These are phyloP conservation scores for Penstemon barbatus DNA, from an alignment of 257 asterid species.

Conservation along the genomic window DNA sequence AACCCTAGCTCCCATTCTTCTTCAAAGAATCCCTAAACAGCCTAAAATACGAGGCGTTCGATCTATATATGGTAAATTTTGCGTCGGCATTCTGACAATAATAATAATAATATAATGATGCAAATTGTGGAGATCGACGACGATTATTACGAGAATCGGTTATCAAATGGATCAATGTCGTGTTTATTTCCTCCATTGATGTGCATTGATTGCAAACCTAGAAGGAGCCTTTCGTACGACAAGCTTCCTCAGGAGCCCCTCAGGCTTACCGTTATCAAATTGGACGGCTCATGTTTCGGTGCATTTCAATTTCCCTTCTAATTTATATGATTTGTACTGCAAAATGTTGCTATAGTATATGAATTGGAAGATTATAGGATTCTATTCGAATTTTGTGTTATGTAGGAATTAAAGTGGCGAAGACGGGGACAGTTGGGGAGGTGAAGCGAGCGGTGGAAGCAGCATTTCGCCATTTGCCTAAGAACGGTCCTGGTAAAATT, in stretches of 20 bases:
- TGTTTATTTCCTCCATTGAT: not conserved
- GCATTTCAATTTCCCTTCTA: not conserved
- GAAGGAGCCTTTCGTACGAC: slow-evolving; percentile 45
- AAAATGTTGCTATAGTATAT: not conserved
- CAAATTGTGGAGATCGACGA: slow-evolving; percentile 5
- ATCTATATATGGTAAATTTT: no score
- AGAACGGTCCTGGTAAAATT: slow-evolving; percentile 57
- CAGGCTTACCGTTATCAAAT: slow-evolving; percentile 62
- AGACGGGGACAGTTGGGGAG: slow-evolving; percentile 66
- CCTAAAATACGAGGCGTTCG: not conserved
- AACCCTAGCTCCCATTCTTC: slow-evolving; percentile 34
- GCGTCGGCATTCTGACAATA: no score
- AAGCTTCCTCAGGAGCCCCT: slow-evolving; percentile 61
- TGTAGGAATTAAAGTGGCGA: slow-evolving; percentile 66
- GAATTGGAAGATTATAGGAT: not conserved
- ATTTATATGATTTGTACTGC: not conserved
- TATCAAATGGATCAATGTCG: slow-evolving; percentile 14
- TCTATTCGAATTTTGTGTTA: slow-evolving; percentile 1
- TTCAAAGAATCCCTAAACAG: slow-evolving; percentile 30
- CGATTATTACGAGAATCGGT: not conserved
- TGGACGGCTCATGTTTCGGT: slow-evolving; percentile 84
- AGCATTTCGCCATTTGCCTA: slow-evolving; percentile 70
- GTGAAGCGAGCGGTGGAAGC: slow-evolving; percentile 79
- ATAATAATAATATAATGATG: not conserved
- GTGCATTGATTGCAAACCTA: not conserved